Conservation (phyloP, 2,329 filamentous ascomycete species). For the Apiospora koreana region DNA sequence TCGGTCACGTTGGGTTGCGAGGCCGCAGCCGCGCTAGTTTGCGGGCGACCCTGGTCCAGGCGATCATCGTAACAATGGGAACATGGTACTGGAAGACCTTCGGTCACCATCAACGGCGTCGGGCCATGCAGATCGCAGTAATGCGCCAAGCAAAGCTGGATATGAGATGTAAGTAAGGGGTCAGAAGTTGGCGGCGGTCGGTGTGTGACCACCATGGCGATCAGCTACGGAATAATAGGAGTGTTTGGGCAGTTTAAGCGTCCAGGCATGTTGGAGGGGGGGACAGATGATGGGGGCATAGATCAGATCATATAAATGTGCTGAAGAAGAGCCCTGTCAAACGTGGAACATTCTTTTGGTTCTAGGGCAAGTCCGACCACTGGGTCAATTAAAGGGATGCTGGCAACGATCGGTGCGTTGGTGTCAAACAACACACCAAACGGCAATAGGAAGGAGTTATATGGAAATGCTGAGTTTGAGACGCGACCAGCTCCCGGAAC, state of each 20-base stretch:
- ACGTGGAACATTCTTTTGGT: constrained; percentile 7
- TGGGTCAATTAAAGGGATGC: constrained; percentile 4
- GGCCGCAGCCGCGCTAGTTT: constrained; percentile 39
- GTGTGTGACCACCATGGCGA: constrained; percentile 18
- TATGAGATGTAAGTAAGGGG: constrained; percentile 39
- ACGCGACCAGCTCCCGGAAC: constrained; percentile 10
- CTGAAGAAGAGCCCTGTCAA: constrained; percentile 2
- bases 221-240: background rate
- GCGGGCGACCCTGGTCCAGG: constrained; percentile 38
- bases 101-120: constrained; percentile 69
- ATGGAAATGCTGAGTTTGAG: constrained; percentile 10
- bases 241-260: background rate
- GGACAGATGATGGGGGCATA: background rate
- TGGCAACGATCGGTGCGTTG: constrained; percentile 3
- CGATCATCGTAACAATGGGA: constrained; percentile 56
- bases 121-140: constrained; percentile 72
- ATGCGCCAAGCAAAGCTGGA: constrained; percentile 69
- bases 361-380: constrained; percentile 2
- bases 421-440: constrained; percentile 10
- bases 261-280: background rate
- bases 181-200: background rate
- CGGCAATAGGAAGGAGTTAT: constrained; percentile 3
- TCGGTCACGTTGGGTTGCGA: constrained; percentile 44
- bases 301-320: constrained; percentile 6
- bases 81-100: constrained; percentile 64